A percentile compares a stretch with the other conserved stretches of the same genome.
Evolutionary conservation across 352 stramenopile genomes (phyloP).

Genomic region (Pythium folliculosum): DNA sequence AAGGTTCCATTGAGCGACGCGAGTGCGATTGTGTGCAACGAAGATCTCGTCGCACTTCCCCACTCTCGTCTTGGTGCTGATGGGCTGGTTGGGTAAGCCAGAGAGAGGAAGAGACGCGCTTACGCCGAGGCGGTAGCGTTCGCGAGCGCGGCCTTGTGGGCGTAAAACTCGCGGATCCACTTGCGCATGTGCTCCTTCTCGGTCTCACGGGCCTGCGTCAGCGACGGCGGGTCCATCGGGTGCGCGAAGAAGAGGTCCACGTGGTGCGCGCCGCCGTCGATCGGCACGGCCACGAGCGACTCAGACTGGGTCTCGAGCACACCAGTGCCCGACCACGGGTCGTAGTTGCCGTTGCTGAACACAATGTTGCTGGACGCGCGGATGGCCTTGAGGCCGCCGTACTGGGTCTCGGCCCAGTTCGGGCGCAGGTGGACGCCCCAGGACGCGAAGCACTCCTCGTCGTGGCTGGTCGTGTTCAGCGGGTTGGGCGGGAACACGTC

Average conservation of each 20-base stretch:
- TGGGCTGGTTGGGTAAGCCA: no score
- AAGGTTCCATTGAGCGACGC: background rate
- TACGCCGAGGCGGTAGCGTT: background rate
- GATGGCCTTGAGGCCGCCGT: constrained; percentile 71
- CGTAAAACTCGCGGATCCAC: constrained; percentile 57
- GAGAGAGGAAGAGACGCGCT: background rate
- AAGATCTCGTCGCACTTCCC: no score
- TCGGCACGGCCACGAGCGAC: constrained; percentile 65
- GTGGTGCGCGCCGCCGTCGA: constrained; percentile 85
- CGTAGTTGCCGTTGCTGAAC: constrained; percentile 93
- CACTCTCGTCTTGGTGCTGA: no score
- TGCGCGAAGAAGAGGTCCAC: constrained; percentile 93
- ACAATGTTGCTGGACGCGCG: constrained; percentile 90
- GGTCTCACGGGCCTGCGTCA: constrained; percentile 64
- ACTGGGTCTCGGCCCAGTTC: constrained; percentile 69
- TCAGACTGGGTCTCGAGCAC: constrained; percentile 72
- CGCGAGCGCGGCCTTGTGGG: background rate
- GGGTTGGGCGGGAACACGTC: constrained; percentile 89
- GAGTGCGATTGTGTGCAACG: background rate
- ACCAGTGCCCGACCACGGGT: constrained; percentile 91
- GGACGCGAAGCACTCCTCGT: constrained; percentile 55
- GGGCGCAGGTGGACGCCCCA: constrained; percentile 73
- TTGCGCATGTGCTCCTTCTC: constrained; percentile 81
- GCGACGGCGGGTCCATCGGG: constrained; percentile 73
- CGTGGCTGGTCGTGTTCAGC: constrained; percentile 66